A percentile compares a stretch with the other conserved stretches of the same genome.
Conservation (phyloP, 2,329 filamentous ascomycete species). For the Acephala macrosclerotiorum region DNA sequence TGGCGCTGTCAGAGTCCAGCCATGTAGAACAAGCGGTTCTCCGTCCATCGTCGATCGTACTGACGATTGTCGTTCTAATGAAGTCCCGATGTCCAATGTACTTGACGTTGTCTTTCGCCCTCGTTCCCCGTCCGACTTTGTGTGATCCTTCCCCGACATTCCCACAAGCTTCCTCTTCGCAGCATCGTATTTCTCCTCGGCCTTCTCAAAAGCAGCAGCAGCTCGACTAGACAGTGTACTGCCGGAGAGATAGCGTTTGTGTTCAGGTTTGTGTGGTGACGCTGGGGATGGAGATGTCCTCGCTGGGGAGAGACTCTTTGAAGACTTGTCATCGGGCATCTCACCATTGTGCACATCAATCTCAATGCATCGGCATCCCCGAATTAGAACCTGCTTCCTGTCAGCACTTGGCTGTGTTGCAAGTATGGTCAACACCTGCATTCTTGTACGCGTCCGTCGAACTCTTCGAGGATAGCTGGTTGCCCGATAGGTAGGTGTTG, state of each 20-base stretch:
- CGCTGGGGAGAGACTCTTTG: slow-evolving; percentile 24
- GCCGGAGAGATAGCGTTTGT: slow-evolving; percentile 47
- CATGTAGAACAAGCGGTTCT: slow-evolving; percentile 86
- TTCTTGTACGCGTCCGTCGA: slow-evolving; percentile 81
- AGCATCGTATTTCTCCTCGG: slow-evolving; percentile 38
- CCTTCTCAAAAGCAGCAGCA: slow-evolving; percentile 39
- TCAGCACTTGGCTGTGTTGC: slow-evolving; percentile 19
- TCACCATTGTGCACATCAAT: slow-evolving; percentile 93
- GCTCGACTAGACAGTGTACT: slow-evolving; percentile 44
- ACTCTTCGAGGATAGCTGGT: slow-evolving; percentile 79
- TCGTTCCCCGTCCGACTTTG: slow-evolving; percentile 24
- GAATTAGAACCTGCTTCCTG: slow-evolving; percentile 66
- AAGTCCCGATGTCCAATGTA: slow-evolving; percentile 27
- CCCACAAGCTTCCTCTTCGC: slow-evolving; percentile 36
- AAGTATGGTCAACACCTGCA: slow-evolving; percentile 54
- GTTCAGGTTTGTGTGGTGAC: slow-evolving; percentile 50
- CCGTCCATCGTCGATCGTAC: slow-evolving; percentile 42
- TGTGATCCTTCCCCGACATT: slow-evolving; percentile 28
- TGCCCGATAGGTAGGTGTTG: slow-evolving; percentile 90
- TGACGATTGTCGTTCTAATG: slow-evolving; percentile 40
- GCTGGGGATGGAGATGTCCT: slow-evolving; percentile 21
- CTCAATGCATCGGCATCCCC: slow-evolving; percentile 88
- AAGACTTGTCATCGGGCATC: slow-evolving; percentile 42
- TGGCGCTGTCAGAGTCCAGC: slow-evolving; percentile 85
- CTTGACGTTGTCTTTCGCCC: slow-evolving; percentile 25